Evolutionary conservation across 2,329 filamentous ascomycete genomes (phyloP), one percentile per base, ranked within the genome.

Genomic region (Fusarium musae): DNA sequence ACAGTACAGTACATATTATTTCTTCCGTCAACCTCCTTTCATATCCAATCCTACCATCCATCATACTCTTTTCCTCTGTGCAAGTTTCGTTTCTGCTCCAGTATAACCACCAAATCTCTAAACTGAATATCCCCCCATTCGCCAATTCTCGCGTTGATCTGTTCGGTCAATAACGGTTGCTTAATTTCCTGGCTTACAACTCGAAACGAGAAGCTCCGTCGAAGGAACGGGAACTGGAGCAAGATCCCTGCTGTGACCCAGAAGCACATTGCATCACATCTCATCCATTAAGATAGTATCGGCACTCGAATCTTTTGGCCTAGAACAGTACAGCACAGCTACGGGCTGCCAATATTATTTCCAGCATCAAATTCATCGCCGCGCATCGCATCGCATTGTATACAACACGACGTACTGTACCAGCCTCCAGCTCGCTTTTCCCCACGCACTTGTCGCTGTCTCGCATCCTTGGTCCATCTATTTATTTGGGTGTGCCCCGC

Each of bases 201-300:
- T 59, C 58, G 62, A 71, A 73, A 66, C 70, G 23, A 67, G 52
- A 73, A 53, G 49, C 34, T 54, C 59, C 26, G 32, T 59, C 64
- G 43, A 69, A 62, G 52, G 30, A 50, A 59, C 40, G 36, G 40
- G 26, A 64, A 65, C 54, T 34, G 36, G 72, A 64, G n/a, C 30
- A n/a, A 61, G 23, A 75, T 67, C 69, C 72, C 50, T 75, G 65
- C 47, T 57, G 72, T 23, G 50, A 67, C 69, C 66, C 54, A 70
- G 47, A 23, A 61, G 43, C 28, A 32, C 36, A n/a, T 28, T 39
- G 34, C 34, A 53, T 53, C 50, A 26, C 23, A 53, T 28, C 50
- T 23, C 34, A 39, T 39, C 50, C 23, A 54, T 54, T 2, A 37
- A 37, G 36, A 10, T 40, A 40, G 34, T 39, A 39, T 52, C 32